Evolutionary conservation across 805 yeast genomes (phyloP).

Genomic region (Candida stauntonica): DNA sequence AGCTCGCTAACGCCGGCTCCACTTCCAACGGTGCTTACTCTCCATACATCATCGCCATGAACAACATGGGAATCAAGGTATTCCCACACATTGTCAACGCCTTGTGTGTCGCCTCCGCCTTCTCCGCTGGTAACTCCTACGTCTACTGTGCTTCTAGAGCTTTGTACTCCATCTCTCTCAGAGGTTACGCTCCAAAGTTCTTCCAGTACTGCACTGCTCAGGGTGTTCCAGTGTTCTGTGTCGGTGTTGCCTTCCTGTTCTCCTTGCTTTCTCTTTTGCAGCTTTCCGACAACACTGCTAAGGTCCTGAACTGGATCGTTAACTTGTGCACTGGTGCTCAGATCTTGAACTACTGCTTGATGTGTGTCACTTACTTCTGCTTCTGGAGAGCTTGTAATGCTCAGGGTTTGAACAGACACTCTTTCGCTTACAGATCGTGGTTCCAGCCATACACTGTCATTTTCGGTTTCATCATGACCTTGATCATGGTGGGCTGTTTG

Average conservation of each 20-base stretch:
- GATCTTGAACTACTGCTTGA: conserved; percentile 52
- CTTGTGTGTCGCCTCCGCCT: conserved; percentile 48
- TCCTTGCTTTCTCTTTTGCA: conserved; percentile 67
- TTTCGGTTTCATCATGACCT: conserved; percentile 42
- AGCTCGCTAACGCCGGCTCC: conserved; percentile 56
- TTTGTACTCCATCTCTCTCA: conserved; percentile 47
- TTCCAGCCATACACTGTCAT: conserved; percentile 56
- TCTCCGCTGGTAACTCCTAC: conserved; percentile 53
- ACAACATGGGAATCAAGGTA: conserved; percentile 46
- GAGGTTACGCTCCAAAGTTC: conserved; percentile 56
- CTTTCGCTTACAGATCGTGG: conserved; percentile 48
- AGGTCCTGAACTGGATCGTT: conserved; percentile 66
- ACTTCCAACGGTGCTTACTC: conserved; percentile 51
- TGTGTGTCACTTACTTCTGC: conserved; percentile 55
- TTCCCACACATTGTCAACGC: conserved; percentile 50
- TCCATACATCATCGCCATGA: conserved; percentile 57
- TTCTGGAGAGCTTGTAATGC: conserved; percentile 57
- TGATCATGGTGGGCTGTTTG: conserved; percentile 50
- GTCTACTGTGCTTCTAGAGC: conserved; percentile 56
- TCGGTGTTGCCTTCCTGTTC: conserved; percentile 49
- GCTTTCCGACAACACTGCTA: conserved; percentile 50
- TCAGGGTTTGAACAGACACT: conserved; percentile 41
- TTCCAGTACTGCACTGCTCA: conserved; percentile 54
- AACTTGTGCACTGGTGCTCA: conserved; percentile 68
- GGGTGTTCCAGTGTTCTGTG: conserved; percentile 75